These are phyloP conservation scores for Orbilia blumenaviensis DNA, from an alignment of 2,329 filamentous ascomycete genomes.

Conservation along the genomic window DNA sequence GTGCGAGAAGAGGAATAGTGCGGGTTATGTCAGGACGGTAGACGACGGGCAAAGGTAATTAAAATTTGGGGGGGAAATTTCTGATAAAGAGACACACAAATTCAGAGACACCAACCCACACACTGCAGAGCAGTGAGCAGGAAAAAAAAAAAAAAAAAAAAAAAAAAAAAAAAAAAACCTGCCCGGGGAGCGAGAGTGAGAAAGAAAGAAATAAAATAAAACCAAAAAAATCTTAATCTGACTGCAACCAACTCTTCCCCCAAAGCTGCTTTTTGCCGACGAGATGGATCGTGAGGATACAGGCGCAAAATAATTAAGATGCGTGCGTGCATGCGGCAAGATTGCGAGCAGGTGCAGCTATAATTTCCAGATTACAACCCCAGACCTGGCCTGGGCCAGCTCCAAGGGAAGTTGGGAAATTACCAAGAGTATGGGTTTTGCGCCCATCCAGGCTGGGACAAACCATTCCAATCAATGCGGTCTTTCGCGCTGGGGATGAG, in stretches of 20 bases:
- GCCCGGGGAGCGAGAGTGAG: neutral
- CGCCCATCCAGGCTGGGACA: conserved; percentile 24
- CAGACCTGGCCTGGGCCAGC: conserved; percentile 49
- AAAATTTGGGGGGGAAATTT: conserved; percentile 40
- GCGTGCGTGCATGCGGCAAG: conserved; percentile 35
- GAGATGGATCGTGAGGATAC: conserved; percentile 18
- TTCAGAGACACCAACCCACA: conserved; percentile 49
- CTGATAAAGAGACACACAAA: conserved; percentile 50
- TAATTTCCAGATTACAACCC: conserved; percentile 53
- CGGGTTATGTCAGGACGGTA: conserved; percentile 19
- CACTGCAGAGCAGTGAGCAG: conserved; percentile 38
- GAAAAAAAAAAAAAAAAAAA: neutral
- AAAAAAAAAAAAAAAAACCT: conserved; percentile 47
- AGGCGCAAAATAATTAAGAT: conserved; percentile 5
- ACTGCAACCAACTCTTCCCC: conserved; percentile 26
- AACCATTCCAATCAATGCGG: conserved; percentile 13
- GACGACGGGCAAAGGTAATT: conserved; percentile 9
- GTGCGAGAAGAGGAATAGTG: conserved; percentile 46
- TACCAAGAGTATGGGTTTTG: conserved; percentile 46
- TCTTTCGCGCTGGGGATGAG: conserved; percentile 2
- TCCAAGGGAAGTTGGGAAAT: conserved; percentile 52
- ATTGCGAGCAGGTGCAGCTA: conserved; percentile 52
- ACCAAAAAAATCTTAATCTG: conserved; percentile 32
- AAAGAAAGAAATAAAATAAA: conserved; percentile 1
- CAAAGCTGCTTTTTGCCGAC: conserved; percentile 8